Evolutionary conservation across 2,329 filamentous ascomycete genomes (phyloP).

Genomic region (Venturiaceae sp.): DNA sequence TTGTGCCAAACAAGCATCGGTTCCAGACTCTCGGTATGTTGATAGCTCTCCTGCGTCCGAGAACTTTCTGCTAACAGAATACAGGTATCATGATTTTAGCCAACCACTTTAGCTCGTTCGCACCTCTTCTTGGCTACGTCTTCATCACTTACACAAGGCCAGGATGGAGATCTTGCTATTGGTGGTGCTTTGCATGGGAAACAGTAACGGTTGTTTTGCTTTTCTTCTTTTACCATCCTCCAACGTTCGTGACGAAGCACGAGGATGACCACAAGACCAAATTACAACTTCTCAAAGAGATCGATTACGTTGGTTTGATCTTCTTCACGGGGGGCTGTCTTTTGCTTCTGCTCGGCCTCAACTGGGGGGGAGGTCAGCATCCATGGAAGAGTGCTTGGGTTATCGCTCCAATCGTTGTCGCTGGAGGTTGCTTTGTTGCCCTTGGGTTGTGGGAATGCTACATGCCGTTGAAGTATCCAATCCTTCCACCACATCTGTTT

Average conservation of each 20-base stretch:
- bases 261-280: constrained; percentile 17
- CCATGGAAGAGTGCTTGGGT: constrained; percentile 13
- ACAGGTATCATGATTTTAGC: constrained; percentile 17
- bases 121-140: constrained; percentile 21
- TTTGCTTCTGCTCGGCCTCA: constrained; percentile 12
- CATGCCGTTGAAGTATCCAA: constrained; percentile 15
- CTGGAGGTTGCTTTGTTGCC: constrained; percentile 16
- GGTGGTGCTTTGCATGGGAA: constrained; percentile 20
- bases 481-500: constrained; percentile 21
- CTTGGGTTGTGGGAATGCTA: constrained; percentile 20
- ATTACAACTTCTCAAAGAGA: constrained; percentile 17
- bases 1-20: constrained; percentile 19
- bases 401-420: constrained; percentile 18
- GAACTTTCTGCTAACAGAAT: background rate
- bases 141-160: constrained; percentile 20
- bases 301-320: constrained; percentile 30
- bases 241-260: constrained; percentile 21
- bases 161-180: constrained; percentile 22
- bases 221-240: constrained; percentile 21
- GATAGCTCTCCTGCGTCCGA: constrained; percentile 3
- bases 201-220: constrained; percentile 17
- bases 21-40: constrained; percentile 19
- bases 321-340: constrained; percentile 39
- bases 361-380: constrained; percentile 11
- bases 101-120: constrained; percentile 22